Evolutionary conservation across 768 basidiomycete genomes (phyloP).

Genomic region (Tricholoma terreum): DNA sequence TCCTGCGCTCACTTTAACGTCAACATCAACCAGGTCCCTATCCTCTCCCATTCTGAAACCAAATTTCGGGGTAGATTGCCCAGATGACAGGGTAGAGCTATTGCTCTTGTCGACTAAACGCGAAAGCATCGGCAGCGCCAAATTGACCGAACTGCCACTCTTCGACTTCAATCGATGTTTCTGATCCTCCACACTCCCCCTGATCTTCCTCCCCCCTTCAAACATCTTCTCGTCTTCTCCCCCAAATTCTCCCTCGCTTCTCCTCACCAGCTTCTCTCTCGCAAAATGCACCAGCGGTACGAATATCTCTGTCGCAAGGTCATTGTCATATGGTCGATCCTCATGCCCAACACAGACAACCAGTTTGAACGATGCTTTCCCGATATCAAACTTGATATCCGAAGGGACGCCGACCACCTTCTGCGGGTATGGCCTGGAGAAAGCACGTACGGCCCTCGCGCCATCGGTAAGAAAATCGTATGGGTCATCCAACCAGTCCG

Average conservation of each 20-base stretch:
- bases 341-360: slow-evolving; percentile 58
- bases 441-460: slow-evolving; percentile 79
- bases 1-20: slow-evolving; percentile 43
- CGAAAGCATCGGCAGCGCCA: not conserved
- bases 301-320: slow-evolving; percentile 82
- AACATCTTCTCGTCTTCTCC: not conserved
- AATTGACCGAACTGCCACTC: slow-evolving; percentile 2
- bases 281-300: slow-evolving; percentile 90
- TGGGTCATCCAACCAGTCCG: slow-evolving; percentile 44
- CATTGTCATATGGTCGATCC: slow-evolving; percentile 44
- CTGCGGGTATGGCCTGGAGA: slow-evolving; percentile 79
- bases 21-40: slow-evolving; percentile 38
- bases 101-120: not conserved
- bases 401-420: slow-evolving; percentile 67
- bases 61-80: not conserved
- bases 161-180: slow-evolving; percentile 13
- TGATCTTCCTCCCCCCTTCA: slow-evolving; percentile 6
- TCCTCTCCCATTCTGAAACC: not conserved
- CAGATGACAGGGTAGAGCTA: not conserved
- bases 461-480: slow-evolving; percentile 82
- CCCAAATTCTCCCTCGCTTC: not conserved
- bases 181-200: slow-evolving; percentile 15
- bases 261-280: slow-evolving; percentile 16
- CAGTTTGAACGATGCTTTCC: slow-evolving; percentile 66
- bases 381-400: slow-evolving; percentile 74